These are phyloP conservation scores for Ceratobasidium sp. DNA, from an alignment of 1,284 basidiomycete species.

Conservation along the genomic window DNA sequence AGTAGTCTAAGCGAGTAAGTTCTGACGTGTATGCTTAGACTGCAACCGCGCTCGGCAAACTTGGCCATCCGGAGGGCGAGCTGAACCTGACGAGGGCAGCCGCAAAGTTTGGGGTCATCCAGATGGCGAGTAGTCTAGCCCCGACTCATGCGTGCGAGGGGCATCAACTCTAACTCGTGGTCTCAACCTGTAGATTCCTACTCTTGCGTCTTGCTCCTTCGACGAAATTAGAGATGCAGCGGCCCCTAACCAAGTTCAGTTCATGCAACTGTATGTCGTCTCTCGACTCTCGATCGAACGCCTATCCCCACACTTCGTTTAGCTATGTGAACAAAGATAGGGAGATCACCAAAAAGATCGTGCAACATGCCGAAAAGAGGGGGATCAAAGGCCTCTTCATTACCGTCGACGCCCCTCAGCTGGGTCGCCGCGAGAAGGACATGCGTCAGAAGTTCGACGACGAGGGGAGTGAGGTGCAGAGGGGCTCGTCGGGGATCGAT, in stretches of 20 bases:
- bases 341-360: constrained; percentile 78
- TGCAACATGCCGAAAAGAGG: constrained; percentile 82
- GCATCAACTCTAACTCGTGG: constrained; percentile 13
- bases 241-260: constrained; percentile 74
- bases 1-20: not conserved
- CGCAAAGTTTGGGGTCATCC: constrained; percentile 79
- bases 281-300: not conserved
- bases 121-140: constrained; percentile 69
- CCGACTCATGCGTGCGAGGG: not conserved
- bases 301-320: constrained; percentile 3
- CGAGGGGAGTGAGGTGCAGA: constrained; percentile 72
- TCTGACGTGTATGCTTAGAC: constrained; percentile 54
- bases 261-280: constrained; percentile 71
- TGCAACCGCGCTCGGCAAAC: constrained; percentile 85
- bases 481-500: constrained; percentile 67
- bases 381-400: constrained; percentile 89
- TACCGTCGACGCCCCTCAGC: constrained; percentile 92
- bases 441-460: constrained; percentile 97
- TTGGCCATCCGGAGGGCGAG: constrained; percentile 94
- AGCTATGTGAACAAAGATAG: constrained; percentile 89
- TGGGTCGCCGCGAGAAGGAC: constrained; percentile 91
- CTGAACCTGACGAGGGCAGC: constrained; percentile 86
- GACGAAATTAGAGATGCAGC: constrained; percentile 89
- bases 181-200: constrained; percentile 87
- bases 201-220: constrained; percentile 86